These are phyloP conservation scores for Conticribra weissflogii DNA, from an alignment of 108 stramenopile species.

Conservation along the genomic window DNA sequence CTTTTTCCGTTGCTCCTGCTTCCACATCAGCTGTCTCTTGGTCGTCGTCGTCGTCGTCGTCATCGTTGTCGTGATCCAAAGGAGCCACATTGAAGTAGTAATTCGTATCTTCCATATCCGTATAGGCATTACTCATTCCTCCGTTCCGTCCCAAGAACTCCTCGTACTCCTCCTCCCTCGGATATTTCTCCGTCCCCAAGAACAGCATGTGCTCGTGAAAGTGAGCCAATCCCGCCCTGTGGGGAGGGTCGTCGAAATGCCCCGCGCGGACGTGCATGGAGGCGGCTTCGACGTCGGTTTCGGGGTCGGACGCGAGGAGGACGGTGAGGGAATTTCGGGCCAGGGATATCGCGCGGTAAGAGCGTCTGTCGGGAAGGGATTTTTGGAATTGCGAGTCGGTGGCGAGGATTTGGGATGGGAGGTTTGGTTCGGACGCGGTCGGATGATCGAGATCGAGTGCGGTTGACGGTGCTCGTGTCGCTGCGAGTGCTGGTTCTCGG, in stretches of 20 bases:
- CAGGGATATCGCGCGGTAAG: constrained; percentile 71
- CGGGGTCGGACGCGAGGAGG: constrained; percentile 63
- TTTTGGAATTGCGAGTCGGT: constrained; percentile 66
- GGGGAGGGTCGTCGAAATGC: constrained; percentile 74
- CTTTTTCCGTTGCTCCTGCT: not conserved
- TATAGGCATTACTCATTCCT: constrained; percentile 96
- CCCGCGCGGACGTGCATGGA: constrained; percentile 86
- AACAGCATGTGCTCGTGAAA: constrained; percentile 97
- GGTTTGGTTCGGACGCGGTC: not conserved
- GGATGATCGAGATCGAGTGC: not conserved
- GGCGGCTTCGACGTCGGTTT: constrained; percentile 74
- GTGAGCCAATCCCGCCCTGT: constrained; percentile 70
- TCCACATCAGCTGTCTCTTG: no score
- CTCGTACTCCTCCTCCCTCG: constrained; percentile 90
- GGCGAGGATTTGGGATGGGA: constrained; percentile 48
- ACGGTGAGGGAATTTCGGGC: constrained; percentile 64
- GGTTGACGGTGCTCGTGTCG: not conserved
- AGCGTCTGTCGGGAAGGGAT: constrained; percentile 68
- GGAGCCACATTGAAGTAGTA: constrained; percentile 93
- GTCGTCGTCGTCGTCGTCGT: not conserved
- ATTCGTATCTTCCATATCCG: constrained; percentile 94
- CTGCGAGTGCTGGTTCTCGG: not conserved
- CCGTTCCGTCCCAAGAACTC: constrained; percentile 84
- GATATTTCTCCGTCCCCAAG: constrained; percentile 95
- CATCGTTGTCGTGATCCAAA: constrained; percentile 27